These are phyloP conservation scores for Ophiocordyceps robertsii DNA, from an alignment of 2,329 filamentous ascomycete genomes.

Conservation along the genomic window DNA sequence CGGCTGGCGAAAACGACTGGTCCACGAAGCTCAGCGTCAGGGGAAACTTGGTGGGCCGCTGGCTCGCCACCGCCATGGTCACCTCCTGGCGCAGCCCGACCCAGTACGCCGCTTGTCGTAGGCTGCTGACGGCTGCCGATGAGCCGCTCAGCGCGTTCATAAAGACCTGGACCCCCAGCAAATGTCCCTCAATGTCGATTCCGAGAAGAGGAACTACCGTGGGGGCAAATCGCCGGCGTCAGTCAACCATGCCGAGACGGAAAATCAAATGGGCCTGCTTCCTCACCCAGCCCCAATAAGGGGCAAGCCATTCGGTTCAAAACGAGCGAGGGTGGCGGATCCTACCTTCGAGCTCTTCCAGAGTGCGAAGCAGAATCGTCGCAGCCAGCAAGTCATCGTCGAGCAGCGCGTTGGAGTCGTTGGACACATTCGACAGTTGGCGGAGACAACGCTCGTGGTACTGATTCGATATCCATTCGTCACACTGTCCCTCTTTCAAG, in stretches of 20 bases:
- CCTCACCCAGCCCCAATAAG: too few relatives aligned
- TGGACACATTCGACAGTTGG: conserved; percentile 32
- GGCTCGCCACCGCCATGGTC: conserved; percentile 37
- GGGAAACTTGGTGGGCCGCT: conserved; percentile 32
- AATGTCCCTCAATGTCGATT: conserved; percentile 31
- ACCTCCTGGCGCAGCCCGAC: conserved; percentile 46
- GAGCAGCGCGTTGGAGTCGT: conserved; percentile 20
- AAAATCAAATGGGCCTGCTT: not conserved
- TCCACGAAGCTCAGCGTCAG: conserved; percentile 37
- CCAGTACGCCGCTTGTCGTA: conserved; percentile 42
- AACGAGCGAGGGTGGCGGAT: too few relatives aligned
- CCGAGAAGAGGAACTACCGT: conserved; percentile 17
- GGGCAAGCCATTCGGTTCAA: too few relatives aligned
- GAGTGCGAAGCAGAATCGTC: conserved; percentile 40
- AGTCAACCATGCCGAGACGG: not conserved
- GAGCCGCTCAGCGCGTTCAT: conserved; percentile 25
- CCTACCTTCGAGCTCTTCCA: conserved; percentile 37
- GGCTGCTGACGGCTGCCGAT: conserved; percentile 12
- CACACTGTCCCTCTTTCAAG: conserved; percentile 22
- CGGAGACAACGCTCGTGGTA: conserved; percentile 42
- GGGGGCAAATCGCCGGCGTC: not conserved
- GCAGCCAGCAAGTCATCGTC: conserved; percentile 43
- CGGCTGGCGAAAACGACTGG: conserved; percentile 29
- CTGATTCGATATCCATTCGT: conserved; percentile 32
- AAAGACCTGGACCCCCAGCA: conserved; percentile 31